Percentiles rank a stretch among this genome's conserved stretches.
These are phyloP conservation scores for Lepidopterella palustris DNA, from an alignment of 495 filamentous ascomycete genomes.

Conservation along the genomic window DNA sequence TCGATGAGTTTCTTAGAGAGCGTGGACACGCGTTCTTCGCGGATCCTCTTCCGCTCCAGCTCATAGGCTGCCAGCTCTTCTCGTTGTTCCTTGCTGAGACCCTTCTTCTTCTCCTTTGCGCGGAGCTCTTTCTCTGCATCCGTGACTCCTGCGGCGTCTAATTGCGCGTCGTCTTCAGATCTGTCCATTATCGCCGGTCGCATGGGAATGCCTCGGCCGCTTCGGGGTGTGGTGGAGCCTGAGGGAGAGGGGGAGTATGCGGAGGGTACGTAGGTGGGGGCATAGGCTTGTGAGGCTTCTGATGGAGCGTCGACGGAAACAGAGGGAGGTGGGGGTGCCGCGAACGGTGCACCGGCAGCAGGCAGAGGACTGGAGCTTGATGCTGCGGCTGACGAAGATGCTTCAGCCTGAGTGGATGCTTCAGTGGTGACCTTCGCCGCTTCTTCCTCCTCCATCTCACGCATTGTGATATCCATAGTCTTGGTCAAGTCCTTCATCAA, in stretches of 20 bases:
- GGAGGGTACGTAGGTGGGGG: background rate
- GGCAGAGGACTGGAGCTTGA: background rate
- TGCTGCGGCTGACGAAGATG: constrained; percentile 12
- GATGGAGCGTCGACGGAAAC: constrained; percentile 21
- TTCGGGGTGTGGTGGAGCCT: constrained; percentile 62
- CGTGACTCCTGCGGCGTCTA: constrained; percentile 61
- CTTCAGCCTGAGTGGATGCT: constrained; percentile 9
- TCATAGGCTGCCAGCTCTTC: constrained; percentile 87
- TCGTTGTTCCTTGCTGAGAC: constrained; percentile 78
- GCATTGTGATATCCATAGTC: constrained; percentile 41
- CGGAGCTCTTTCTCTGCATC: constrained; percentile 71
- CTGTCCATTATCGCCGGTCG: constrained; percentile 84
- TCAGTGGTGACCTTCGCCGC: constrained; percentile 20
- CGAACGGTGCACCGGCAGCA: background rate
- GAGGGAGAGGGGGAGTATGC: constrained; percentile 34
- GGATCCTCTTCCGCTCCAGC: constrained; percentile 69
- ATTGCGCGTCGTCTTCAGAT: constrained; percentile 75
- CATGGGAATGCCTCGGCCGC: constrained; percentile 54
- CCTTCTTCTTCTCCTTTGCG: constrained; percentile 84
- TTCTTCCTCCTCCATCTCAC: constrained; percentile 37
- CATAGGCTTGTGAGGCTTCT: constrained; percentile 2
- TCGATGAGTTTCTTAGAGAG: constrained; percentile 80
- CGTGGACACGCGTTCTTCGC: constrained; percentile 85
- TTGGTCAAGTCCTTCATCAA: constrained; percentile 44
- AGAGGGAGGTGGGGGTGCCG: constrained; percentile 17